These are phyloP conservation scores for Wickerhamiella pararugosa DNA, from an alignment of 1,139 yeast species.

Conservation along the genomic window DNA sequence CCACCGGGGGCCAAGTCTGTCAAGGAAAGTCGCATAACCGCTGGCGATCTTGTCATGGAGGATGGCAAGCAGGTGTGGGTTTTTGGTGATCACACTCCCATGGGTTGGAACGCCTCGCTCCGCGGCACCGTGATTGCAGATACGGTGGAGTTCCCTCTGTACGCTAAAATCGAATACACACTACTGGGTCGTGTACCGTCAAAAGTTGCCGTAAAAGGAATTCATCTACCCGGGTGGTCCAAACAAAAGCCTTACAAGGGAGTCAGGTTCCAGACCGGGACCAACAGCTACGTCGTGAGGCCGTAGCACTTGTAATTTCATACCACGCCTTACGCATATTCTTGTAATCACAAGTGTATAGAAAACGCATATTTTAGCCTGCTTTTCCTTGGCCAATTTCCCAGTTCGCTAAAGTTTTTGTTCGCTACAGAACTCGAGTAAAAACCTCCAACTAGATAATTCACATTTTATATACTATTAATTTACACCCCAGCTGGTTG, in stretches of 20 bases:
- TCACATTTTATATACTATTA: no score
- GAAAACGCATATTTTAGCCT: no score
- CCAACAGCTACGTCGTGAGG: no score
- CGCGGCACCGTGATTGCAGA: slow-evolving; percentile 33
- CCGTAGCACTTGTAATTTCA: no score
- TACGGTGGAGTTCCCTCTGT: slow-evolving; percentile 29
- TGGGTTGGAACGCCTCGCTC: slow-evolving; percentile 57
- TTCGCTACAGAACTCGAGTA: no score
- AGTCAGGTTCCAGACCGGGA: slow-evolving; percentile 55
- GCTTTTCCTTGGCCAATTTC: no score
- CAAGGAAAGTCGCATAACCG: slow-evolving; percentile 45
- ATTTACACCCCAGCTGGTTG: no score
- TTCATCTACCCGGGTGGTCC: slow-evolving; percentile 50
- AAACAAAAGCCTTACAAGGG: slow-evolving; percentile 70
- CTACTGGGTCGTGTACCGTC: slow-evolving; percentile 65
- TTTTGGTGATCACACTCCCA: slow-evolving; percentile 40
- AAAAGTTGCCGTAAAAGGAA: slow-evolving; percentile 53
- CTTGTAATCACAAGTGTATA: no score
- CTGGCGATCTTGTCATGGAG: slow-evolving; percentile 45
- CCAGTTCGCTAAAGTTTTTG: no score
- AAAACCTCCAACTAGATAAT: no score
- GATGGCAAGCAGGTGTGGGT: slow-evolving; percentile 58
- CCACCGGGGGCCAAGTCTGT: slow-evolving; percentile 24
- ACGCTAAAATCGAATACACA: slow-evolving; percentile 38
- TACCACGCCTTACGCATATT: no score